Conservation (phyloP, 192 early-diverging fungal species). For the Rhizophagus sp. region DNA sequence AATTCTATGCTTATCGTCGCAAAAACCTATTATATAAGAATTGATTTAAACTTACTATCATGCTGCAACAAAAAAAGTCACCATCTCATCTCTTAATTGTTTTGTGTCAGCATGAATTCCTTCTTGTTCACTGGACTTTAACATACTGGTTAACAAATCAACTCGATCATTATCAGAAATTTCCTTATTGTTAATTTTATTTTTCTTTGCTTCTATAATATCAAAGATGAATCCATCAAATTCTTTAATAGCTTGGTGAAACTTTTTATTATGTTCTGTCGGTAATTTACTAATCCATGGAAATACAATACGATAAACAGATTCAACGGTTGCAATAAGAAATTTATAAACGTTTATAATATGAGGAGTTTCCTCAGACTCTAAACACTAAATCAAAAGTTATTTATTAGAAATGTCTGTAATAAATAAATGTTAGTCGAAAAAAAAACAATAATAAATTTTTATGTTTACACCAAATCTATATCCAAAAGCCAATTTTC, state of each 20-base stretch:
- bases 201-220: not conserved
- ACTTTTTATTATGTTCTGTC: not conserved
- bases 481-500: constrained; percentile 5
- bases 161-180: not conserved
- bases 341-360: not conserved
- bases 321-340: not conserved
- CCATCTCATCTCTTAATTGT: constrained; percentile 1
- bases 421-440: not conserved
- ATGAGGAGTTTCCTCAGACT: not conserved
- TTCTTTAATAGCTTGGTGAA: not conserved
- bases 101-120: not conserved
- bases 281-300: not conserved
- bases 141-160: not conserved
- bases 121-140: not conserved
- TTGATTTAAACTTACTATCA: not conserved
- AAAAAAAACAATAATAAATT: not conserved
- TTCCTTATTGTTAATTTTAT: not conserved
- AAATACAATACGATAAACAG: not conserved
- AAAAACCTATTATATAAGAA: not conserved
- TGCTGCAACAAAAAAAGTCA: not conserved
- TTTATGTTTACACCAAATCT: not conserved
- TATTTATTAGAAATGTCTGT: not conserved
- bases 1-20: too few relatives aligned
- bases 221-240: not conserved
- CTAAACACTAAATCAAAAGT: not conserved